Conservation (phyloP, 2,329 filamentous ascomycete species). For the Pseudogymnoascus sp. region DNA sequence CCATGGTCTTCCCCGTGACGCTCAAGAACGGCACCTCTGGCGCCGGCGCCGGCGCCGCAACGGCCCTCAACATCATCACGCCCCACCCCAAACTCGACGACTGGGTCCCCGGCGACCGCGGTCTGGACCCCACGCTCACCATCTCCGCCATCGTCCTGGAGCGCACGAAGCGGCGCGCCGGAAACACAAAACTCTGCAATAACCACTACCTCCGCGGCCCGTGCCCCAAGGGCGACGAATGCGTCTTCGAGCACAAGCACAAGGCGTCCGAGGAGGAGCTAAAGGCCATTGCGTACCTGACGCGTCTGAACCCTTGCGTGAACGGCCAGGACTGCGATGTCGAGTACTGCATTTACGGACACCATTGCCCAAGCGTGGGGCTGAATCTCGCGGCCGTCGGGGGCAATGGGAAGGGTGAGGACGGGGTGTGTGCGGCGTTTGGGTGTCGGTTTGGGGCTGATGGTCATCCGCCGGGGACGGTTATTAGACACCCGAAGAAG, state of each 20-base stretch:
- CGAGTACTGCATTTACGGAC: slow-evolving; percentile 53
- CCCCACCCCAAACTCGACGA: slow-evolving; percentile 9
- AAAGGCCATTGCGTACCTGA: slow-evolving; percentile 46
- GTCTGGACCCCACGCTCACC: slow-evolving; percentile 43
- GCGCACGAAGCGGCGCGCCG: slow-evolving; percentile 46
- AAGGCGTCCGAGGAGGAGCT: slow-evolving; percentile 45
- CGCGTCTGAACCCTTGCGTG: slow-evolving; percentile 49
- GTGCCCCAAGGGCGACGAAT: slow-evolving; percentile 45
- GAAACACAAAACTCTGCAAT: slow-evolving; percentile 51
- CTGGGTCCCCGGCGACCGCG: slow-evolving; percentile 49
- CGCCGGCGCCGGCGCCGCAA: slow-evolving; percentile 7
- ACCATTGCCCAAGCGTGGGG: slow-evolving; percentile 35
- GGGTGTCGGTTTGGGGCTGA: slow-evolving; percentile 46
- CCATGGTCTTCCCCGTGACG: slow-evolving; percentile 11
- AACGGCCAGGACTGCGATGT: slow-evolving; percentile 49
- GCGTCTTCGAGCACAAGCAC: slow-evolving; percentile 49
- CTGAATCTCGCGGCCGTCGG: slow-evolving; percentile 11
- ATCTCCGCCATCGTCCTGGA: slow-evolving; percentile 41
- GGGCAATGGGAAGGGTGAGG: slow-evolving; percentile 43
- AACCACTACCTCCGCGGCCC: slow-evolving; percentile 51
- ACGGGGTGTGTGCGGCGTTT: slow-evolving; percentile 43
- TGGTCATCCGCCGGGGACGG: slow-evolving; percentile 48
- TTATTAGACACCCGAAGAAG: slow-evolving; percentile 20
- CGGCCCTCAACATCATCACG: slow-evolving; percentile 6
- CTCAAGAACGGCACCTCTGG: slow-evolving; percentile 15